Conservation (phyloP, 805 yeast genomes). For the Starmerella gropengiesseri region DNA sequence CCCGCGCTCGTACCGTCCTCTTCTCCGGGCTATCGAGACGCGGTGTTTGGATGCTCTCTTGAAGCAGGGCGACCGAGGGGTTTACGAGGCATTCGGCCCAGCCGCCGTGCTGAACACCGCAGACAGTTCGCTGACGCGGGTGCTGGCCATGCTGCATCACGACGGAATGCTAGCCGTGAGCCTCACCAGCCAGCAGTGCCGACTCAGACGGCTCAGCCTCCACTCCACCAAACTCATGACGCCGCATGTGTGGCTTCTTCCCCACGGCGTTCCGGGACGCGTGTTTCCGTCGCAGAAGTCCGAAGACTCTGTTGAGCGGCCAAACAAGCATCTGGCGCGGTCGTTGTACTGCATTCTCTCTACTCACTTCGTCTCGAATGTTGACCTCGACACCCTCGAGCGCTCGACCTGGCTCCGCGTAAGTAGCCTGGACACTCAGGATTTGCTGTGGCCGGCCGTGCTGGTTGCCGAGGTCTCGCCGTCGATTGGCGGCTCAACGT, state of each 20-base stretch:
- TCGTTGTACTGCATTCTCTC: slow-evolving; percentile 13
- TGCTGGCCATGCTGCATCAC: slow-evolving; percentile 16
- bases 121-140: slow-evolving; percentile 19
- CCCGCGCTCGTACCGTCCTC: slow-evolving; percentile 12
- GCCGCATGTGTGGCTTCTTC: slow-evolving; percentile 22
- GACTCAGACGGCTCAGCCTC: slow-evolving; percentile 13
- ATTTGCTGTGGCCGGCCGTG: slow-evolving; percentile 23
- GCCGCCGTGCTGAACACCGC: slow-evolving; percentile 11
- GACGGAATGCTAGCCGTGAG: slow-evolving; percentile 19
- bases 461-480: slow-evolving; percentile 14
- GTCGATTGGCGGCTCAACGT: slow-evolving; percentile 1
- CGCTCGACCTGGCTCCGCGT: slow-evolving; percentile 23
- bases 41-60: slow-evolving; percentile 16
- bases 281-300: slow-evolving; percentile 9
- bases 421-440: slow-evolving; percentile 15
- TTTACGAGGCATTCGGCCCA: slow-evolving; percentile 20
- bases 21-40: slow-evolving; percentile 20
- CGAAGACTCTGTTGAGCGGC: slow-evolving; percentile 17
- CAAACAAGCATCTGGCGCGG: slow-evolving; percentile 19
- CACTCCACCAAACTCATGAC: slow-evolving; percentile 11
- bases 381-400: slow-evolving; percentile 11
- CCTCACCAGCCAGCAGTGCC: slow-evolving; percentile 13
- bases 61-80: slow-evolving; percentile 11
- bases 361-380: slow-evolving; percentile 10
- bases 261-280: slow-evolving; percentile 21